phyloP scores from a whole-genome alignment of 441 rosid genomes.

The Hura crepitans region DNA sequence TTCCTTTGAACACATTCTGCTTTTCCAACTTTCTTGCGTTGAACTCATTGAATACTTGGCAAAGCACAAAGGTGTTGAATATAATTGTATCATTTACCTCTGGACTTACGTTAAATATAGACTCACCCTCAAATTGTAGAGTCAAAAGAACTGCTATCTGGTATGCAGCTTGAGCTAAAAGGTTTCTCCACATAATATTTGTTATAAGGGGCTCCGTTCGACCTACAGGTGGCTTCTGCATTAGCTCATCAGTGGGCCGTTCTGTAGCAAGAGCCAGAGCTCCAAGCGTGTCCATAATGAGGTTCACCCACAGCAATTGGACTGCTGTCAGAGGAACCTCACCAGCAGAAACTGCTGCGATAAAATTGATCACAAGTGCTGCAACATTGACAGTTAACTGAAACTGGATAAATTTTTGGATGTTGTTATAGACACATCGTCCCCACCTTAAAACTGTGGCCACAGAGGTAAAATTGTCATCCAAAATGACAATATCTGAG shows the following conservation, averaged over 20 bases:
- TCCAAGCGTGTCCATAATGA: slow-evolving; percentile 82
- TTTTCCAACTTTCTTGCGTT: slow-evolving; percentile 68
- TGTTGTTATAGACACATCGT: slow-evolving; percentile 57
- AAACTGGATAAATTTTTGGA: slow-evolving; percentile 75
- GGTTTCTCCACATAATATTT: slow-evolving; percentile 74
- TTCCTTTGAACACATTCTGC: slow-evolving; percentile 63
- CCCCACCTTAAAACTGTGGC: slow-evolving; percentile 69
- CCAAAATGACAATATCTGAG: slow-evolving; percentile 71
- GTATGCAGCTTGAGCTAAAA: slow-evolving; percentile 56
- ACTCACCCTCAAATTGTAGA: slow-evolving; percentile 55
- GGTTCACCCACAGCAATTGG: slow-evolving; percentile 77
- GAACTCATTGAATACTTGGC: slow-evolving; percentile 87
- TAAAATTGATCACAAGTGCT: slow-evolving; percentile 67
- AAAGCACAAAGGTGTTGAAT: slow-evolving; percentile 68
- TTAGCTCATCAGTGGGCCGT: slow-evolving; percentile 63
- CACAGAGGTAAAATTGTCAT: slow-evolving; percentile 65
- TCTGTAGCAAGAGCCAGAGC: slow-evolving; percentile 86
- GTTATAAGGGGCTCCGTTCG: slow-evolving; percentile 64
- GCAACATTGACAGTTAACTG: slow-evolving; percentile 80
- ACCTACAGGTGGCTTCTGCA: slow-evolving; percentile 58
- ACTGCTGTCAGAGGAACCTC: slow-evolving; percentile 73
- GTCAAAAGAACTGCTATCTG: slow-evolving; percentile 53
- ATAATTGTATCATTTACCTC: slow-evolving; percentile 55
- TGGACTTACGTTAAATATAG: slow-evolving; percentile 41
- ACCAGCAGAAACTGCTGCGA: slow-evolving; percentile 71